A percentile compares a stretch with the other conserved stretches of the same genome.
phyloP scores from a whole-genome alignment of 208 protist species.

The Crithidia expoeki region DNA sequence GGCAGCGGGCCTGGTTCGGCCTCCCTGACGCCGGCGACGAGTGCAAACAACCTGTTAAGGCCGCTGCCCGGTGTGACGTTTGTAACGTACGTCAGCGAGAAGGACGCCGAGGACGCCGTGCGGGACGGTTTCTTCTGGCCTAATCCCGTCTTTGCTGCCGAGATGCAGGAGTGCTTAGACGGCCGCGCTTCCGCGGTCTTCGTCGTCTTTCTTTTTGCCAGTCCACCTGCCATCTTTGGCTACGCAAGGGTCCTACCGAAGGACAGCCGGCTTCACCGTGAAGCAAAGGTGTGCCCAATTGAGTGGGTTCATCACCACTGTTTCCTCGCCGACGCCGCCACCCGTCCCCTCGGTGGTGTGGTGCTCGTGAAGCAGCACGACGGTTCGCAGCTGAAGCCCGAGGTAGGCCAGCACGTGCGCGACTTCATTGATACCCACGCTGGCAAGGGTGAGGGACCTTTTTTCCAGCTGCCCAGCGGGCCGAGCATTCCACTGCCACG shows the following conservation, averaged over 20 bases:
- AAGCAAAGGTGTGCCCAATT: conserved; percentile 38
- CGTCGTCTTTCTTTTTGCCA: conserved; percentile 54
- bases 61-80: conserved; percentile 35
- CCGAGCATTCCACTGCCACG: conserved; percentile 30
- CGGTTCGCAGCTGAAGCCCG: conserved; percentile 60
- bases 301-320: conserved; percentile 74
- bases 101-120: conserved; percentile 54
- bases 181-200: conserved; percentile 29
- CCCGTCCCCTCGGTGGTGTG: conserved; percentile 33
- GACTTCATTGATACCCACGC: conserved; percentile 45
- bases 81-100: conserved; percentile 46
- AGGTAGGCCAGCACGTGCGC: conserved; percentile 56
- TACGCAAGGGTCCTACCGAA: conserved; percentile 50
- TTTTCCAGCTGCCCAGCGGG: conserved; percentile 12
- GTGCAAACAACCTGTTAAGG: conserved; percentile 15
- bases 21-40: conserved; percentile 11
- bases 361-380: conserved; percentile 57
- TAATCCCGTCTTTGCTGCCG: conserved; percentile 33
- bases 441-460: conserved; percentile 8
- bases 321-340: conserved; percentile 40
- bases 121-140: conserved; percentile 57
- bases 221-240: conserved; percentile 55
- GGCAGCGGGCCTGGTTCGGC: conserved; percentile 14
- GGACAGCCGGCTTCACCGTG: conserved; percentile 2
- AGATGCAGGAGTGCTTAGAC: conserved; percentile 46